Evolutionary conservation across 2,329 filamentous ascomycete genomes (phyloP).

Genomic region (Mycosphaerella sp.): DNA sequence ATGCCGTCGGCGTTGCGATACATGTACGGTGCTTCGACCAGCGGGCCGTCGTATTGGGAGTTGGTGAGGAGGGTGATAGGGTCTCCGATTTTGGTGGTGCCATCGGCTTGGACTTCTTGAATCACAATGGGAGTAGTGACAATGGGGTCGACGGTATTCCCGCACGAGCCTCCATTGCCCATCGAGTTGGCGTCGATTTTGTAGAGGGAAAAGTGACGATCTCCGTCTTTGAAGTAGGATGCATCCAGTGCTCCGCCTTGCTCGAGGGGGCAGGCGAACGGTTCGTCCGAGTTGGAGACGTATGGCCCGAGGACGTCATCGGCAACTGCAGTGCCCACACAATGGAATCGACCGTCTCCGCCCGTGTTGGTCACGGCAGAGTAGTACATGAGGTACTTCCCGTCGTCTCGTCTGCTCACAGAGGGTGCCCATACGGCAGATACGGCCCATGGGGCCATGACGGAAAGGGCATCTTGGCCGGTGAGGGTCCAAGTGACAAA

Average conservation of each 20-base stretch:
- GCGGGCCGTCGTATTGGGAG: slow-evolving; percentile 21
- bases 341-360: slow-evolving; percentile 23
- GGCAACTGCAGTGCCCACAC: slow-evolving; percentile 26
- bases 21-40: slow-evolving; percentile 28
- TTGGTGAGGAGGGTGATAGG: slow-evolving; percentile 22
- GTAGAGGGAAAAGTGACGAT: slow-evolving; percentile 26
- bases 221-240: slow-evolving; percentile 24
- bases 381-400: slow-evolving; percentile 29
- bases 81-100: slow-evolving; percentile 21
- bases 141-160: slow-evolving; percentile 22
- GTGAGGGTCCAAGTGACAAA: slow-evolving; percentile 30
- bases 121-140: slow-evolving; percentile 26
- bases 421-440: slow-evolving; percentile 34
- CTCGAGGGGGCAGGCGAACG: slow-evolving; percentile 25
- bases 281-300: slow-evolving; percentile 18
- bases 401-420: slow-evolving; percentile 24
- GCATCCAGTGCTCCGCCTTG: slow-evolving; percentile 30
- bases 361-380: slow-evolving; percentile 25
- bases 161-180: slow-evolving; percentile 25
- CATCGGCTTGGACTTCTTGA: slow-evolving; percentile 25
- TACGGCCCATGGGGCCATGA: slow-evolving; percentile 28
- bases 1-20: slow-evolving; percentile 17
- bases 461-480: slow-evolving; percentile 29
- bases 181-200: slow-evolving; percentile 29
- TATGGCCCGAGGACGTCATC: slow-evolving; percentile 25